Base-by-base conservation (phyloP, 257 asterid genomes). In the Apocynum venetum region DNA sequence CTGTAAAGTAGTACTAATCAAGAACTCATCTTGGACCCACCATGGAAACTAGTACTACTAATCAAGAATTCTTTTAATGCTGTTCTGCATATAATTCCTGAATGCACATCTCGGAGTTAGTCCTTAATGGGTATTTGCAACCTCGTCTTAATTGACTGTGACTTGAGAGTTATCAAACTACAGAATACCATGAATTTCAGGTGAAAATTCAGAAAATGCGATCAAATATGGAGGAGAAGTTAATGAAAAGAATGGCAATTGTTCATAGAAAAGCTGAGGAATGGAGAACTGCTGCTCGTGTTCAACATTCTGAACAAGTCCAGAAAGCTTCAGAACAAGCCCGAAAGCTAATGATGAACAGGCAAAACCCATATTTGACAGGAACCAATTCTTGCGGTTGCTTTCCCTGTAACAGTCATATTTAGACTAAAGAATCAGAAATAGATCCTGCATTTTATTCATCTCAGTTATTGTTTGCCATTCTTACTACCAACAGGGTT, bases 181-280 rank as follows among this genome's bases (percentile, higher is more conserved):
- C 17, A 19, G 63, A 38, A 14, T 36, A 4, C 4, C 12, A 19
- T 71, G n/a, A 8, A 59, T 55, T 70, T 63, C 88, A 96, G 99
- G 97, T 96, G 89, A 96, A 96, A 84, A 87, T 96, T 68, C 93
- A 96, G 88, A 96, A 85, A 85, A 93, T 93, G 98, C 87, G 94
- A 78, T 91, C 96, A 12, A 89, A 91, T 83, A 31, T 93, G 86
- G 99, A 96, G 80, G 97, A 93, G 72, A 96, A 91, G 64, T 79
- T 96, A 40, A 93, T 93, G 99, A 96, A 91, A 87, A 93, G 89
- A 80, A 93, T 93, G 97, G 97, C 91, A 0, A 86, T 86, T 8
- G 99, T 91, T 79, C 91, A 90, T n/a, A 82, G 97, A 61, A 96
- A 90, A 85, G 99, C 98, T 0, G 99, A 96, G 79, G 98, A 96